Conservation (phyloP, 1,139 yeast genomes). For the Debaryomyces subglobosus region DNA sequence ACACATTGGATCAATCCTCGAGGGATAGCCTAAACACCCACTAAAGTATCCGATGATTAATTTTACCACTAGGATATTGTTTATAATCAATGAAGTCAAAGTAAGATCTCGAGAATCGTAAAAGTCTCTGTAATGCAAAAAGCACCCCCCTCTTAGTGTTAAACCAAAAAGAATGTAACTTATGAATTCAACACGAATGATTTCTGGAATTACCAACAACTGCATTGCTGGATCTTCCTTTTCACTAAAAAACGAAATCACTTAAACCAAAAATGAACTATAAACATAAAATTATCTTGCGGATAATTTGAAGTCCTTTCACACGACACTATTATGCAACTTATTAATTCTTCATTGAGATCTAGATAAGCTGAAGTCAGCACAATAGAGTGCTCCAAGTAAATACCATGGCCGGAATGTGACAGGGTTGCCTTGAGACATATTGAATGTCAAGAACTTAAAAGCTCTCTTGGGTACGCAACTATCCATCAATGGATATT, state of each 20-base stretch:
- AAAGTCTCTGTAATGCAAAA: neutral
- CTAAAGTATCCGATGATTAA: neutral
- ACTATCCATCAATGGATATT: neutral
- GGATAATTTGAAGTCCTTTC: neutral
- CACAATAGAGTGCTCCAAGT: neutral
- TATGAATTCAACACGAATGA: slow-evolving; percentile 10
- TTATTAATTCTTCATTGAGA: neutral
- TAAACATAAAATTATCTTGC: neutral
- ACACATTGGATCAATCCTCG: slow-evolving; percentile 13
- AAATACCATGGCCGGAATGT: slow-evolving; percentile 9
- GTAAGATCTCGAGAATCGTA: neutral
- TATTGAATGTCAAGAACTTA: neutral
- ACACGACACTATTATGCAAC: neutral
- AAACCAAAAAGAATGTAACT: neutral
- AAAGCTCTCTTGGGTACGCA: neutral
- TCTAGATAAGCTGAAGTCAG: neutral
- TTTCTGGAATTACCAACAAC: slow-evolving; percentile 4
- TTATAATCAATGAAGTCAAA: neutral
- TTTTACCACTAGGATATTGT: neutral
- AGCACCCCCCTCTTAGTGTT: neutral
- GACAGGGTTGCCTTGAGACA: slow-evolving; percentile 7
- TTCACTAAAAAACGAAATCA: slow-evolving; percentile 12
- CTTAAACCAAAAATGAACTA: slow-evolving; percentile 9
- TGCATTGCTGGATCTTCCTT: neutral
- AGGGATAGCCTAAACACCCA: slow-evolving; percentile 12